Evolutionary conservation across 2,329 filamentous ascomycete species (phyloP).

Genomic region (Venturia aucupariae): DNA sequence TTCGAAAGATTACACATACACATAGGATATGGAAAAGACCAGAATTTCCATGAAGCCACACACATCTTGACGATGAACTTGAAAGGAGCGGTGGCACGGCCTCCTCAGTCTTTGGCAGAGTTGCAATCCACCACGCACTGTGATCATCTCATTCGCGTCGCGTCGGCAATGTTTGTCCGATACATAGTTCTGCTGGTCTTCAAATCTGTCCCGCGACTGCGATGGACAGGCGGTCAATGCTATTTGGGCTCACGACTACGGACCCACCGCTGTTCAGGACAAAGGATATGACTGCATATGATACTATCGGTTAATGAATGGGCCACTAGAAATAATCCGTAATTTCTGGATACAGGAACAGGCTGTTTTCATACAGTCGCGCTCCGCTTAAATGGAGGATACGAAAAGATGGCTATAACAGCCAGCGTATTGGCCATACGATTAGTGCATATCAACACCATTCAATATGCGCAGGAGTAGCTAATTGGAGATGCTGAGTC

Average conservation of each 20-base stretch:
- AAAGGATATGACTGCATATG: neutral
- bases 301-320: neutral
- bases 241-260: neutral
- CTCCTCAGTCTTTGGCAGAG: neutral
- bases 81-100: neutral
- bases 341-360: neutral
- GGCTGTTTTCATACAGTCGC: neutral
- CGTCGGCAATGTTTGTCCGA: neutral
- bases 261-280: neutral
- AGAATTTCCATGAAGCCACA: neutral
- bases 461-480: neutral
- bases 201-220: neutral
- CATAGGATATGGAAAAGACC: neutral
- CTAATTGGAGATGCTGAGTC: neutral
- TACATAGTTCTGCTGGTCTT: neutral
- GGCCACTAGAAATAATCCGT: too few relatives aligned
- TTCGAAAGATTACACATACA: neutral
- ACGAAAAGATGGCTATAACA: neutral
- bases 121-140: neutral
- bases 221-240: neutral
- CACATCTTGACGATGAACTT: neutral
- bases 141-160: neutral
- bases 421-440: neutral
- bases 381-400: neutral
- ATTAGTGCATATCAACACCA: neutral